These are phyloP conservation scores for Sparassis latifolia DNA, from an alignment of 1,284 basidiomycete species.

Conservation along the genomic window DNA sequence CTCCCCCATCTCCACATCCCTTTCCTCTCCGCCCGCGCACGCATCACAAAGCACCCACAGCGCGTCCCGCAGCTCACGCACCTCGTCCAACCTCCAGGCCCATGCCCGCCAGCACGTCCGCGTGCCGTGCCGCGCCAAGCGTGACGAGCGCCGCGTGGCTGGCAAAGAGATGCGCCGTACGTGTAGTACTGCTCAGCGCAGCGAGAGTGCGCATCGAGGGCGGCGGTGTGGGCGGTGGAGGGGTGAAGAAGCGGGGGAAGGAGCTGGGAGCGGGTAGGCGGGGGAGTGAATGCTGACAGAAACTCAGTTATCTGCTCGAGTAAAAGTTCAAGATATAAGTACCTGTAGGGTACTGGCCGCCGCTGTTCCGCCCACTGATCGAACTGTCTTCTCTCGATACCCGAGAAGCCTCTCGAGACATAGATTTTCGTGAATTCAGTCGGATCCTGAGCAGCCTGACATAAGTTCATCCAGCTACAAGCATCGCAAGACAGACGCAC, in stretches of 20 bases:
- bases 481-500: too few relatives aligned
- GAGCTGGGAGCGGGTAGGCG: slow-evolving; percentile 22
- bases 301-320: neutral
- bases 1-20: neutral
- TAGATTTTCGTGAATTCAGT: slow-evolving; percentile 33
- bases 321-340: neutral
- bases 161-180: slow-evolving; percentile 18
- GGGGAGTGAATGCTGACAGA: slow-evolving; percentile 21
- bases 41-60: slow-evolving; percentile 27
- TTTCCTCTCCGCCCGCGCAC: slow-evolving; percentile 18
- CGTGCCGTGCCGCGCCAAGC: slow-evolving; percentile 19
- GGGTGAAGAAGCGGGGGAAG: slow-evolving; percentile 21
- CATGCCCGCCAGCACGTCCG: slow-evolving; percentile 22
- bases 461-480: too few relatives aligned
- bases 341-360: slow-evolving; percentile 16
- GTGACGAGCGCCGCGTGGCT: slow-evolving; percentile 23
- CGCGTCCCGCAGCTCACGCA: slow-evolving; percentile 23
- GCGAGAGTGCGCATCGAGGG: slow-evolving; percentile 15
- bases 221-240: slow-evolving; percentile 11
- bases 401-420: slow-evolving; percentile 50
- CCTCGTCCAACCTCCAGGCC: slow-evolving; percentile 27
- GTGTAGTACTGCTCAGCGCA: slow-evolving; percentile 18
- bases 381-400: slow-evolving; percentile 29
- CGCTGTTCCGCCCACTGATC: slow-evolving; percentile 26
- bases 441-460: too few relatives aligned